Evolutionary conservation across 129 eudicot species (phyloP), one percentile per base, ranked within the genome.

Genomic region (Centella asiatica): DNA sequence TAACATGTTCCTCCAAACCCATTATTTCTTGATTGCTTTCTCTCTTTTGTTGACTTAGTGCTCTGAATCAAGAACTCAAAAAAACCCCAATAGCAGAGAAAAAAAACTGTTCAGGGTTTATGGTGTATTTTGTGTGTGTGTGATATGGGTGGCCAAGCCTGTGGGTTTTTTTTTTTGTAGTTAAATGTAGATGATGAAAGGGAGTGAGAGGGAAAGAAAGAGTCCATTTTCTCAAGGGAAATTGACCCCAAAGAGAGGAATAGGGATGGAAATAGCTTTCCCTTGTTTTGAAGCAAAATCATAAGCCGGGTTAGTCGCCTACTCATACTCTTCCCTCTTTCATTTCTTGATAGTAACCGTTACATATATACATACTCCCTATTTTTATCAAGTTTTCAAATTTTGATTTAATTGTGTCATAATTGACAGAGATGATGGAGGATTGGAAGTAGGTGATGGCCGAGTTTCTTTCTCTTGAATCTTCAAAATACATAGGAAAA

Each of bases 281-380:
- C 79, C 76, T 22, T 66, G 13, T 58, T 72, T 63, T 83, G 78
- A 83, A 82, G 85, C 89, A 72, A 82, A 65, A 67, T 66, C 68
- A 65, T 55, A 73, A 77, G 80, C 90, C 81, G 81, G 70, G 83
- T 45, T 33, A 20, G 72, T 79, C 84, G 76, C 75, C 83, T 52
- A 33, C n/a, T n/a, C n/a, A n/a, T n/a, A n/a, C n/a, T 49, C 70
- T 81, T 54, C 80, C 68, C 72, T 74, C 78, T 52, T 54, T 52
- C n/a, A n/a, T 56, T 25, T 34, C 12, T 64, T 72, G 71, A 65
- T 37, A 45, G 77, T 65, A 59, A 70, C 87, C 70, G 64, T 78
- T 76, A 49, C 64, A 36, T 66, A 39, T n/a, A 13, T 32, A 0
- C 6, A 32, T 13, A 22, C 26, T 22, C 57, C 57, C 57, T 1